phyloP scores from a whole-genome alignment of 2,329 filamentous ascomycete genomes.

The Fusarium odoratissimum region DNA sequence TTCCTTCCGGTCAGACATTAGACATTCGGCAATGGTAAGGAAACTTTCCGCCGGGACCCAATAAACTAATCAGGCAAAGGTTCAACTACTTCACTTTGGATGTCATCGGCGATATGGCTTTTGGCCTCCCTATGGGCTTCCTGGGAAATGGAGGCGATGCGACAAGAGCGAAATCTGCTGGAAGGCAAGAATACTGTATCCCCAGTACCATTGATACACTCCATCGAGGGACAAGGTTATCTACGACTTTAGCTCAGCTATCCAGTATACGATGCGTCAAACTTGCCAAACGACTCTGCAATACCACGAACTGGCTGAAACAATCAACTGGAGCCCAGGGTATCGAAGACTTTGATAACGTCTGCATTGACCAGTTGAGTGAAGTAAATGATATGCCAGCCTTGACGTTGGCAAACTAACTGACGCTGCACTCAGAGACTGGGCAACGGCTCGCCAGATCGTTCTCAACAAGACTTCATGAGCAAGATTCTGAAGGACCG shows the following conservation, averaged over 20 bases:
- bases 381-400: fast-evolving
- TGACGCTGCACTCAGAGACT: not conserved
- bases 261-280: not conserved
- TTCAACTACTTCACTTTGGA: not conserved
- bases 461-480: not conserved
- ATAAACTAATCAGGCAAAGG: not conserved
- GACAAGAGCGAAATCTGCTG: not conserved
- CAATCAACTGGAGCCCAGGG: not conserved
- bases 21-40: not conserved
- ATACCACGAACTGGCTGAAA: not conserved
- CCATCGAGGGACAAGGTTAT: not conserved
- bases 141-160: not conserved
- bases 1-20: not conserved
- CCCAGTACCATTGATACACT: not conserved
- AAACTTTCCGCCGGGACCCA: not conserved
- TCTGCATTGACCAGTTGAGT: not conserved
- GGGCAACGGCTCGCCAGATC: too few species aligned
- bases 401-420: fast-evolving
- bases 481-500: not conserved
- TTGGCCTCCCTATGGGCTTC: not conserved
- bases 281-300: not conserved
- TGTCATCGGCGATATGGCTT: not conserved
- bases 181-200: not conserved
- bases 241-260: not conserved
- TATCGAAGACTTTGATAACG: not conserved